Base-by-base conservation (phyloP, 83 land plant genomes). In the Diphasiastrum complanatum region DNA sequence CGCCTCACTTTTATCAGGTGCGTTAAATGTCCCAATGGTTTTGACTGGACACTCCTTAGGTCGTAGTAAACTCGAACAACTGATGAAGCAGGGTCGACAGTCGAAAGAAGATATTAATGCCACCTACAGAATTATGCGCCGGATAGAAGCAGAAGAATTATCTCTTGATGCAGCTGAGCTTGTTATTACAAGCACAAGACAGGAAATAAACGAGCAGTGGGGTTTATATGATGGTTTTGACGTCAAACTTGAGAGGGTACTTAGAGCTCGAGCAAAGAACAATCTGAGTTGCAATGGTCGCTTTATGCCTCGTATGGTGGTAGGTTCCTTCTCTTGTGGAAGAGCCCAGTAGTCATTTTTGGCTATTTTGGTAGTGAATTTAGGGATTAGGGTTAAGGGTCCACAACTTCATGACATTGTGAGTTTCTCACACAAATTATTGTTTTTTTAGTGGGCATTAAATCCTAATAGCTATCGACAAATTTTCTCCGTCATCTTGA, bases 121-220 rank as follows among this genome's bases (percentile, higher is more conserved):
- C 6, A 66, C 69, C 2, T 66, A 66, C 64, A 52, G 37, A 37
- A 66, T 66, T 28, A 66, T 53, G 63, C 40, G 69, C 2, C 38
- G 69, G n/a, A 53, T 66, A 14, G 69, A 66, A 40, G 69, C 40
- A 3, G 69, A 66, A 25, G 69, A 66, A 65, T 25, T 66, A 16
- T 53, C 69, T 1, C 47, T 66, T 24, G 69, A 66, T 54, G 67
- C 69, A 23, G 63, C 69, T 5, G 69, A 66, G 63, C 69, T 66
- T 31, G 69, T 66, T 2, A 66, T 66, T 25, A 66, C 69, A 1
- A 66, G 69, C 29, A 66, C 69, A 4, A 52, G 25, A 46, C 69
- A 66, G 46, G 69, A 66, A 45, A 66, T 66, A 11, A 45, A 51
- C 3, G 66, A 66, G 35, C 69, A 66, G 46, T 66, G 69, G 69